Conservation (phyloP, 2,329 filamentous ascomycete species). For the Plectosphaerella plurivora region DNA sequence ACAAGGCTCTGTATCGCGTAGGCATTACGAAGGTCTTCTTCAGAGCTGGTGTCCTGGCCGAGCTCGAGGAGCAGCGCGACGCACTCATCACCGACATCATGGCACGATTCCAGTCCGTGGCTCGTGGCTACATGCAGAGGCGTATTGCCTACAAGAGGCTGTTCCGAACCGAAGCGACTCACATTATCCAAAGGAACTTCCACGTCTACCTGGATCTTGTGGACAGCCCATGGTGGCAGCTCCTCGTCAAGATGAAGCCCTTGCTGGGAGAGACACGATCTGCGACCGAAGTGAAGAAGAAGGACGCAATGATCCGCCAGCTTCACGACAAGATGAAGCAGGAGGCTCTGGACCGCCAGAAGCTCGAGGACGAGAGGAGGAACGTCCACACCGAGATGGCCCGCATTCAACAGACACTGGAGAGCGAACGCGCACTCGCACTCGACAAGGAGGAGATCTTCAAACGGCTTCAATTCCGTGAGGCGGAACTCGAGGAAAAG, state of each 20-base stretch:
- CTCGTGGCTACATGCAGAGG: conserved; percentile 83
- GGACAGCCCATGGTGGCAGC: conserved; percentile 94
- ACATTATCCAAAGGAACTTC: conserved; percentile 93
- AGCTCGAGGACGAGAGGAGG: conserved; percentile 85
- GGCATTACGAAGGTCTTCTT: conserved; percentile 98
- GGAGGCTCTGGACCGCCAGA: conserved; percentile 70
- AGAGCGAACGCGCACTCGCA: conserved; percentile 92
- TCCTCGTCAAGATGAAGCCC: conserved; percentile 93
- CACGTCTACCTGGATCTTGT: conserved; percentile 86
- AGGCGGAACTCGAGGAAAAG: conserved; percentile 89
- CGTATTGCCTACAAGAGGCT: conserved; percentile 88
- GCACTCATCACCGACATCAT: conserved; percentile 91
- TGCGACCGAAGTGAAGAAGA: conserved; percentile 87
- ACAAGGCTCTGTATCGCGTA: conserved; percentile 83
- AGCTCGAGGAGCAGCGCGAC: conserved; percentile 94
- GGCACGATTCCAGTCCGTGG: conserved; percentile 85
- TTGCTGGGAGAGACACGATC: conserved; percentile 88
- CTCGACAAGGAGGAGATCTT: conserved; percentile 99
- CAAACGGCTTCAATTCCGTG: conserved; percentile 88
- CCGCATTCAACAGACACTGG: conserved; percentile 86
- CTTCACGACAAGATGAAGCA: conserved; percentile 79
- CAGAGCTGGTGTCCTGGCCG: conserved; percentile 88
- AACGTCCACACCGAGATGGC: conserved; percentile 84
- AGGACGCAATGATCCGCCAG: conserved; percentile 87
- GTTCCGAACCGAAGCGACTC: conserved; percentile 89